These are phyloP conservation scores for Orobanche coerulescens DNA, from an alignment of 257 asterid species.

Conservation along the genomic window DNA sequence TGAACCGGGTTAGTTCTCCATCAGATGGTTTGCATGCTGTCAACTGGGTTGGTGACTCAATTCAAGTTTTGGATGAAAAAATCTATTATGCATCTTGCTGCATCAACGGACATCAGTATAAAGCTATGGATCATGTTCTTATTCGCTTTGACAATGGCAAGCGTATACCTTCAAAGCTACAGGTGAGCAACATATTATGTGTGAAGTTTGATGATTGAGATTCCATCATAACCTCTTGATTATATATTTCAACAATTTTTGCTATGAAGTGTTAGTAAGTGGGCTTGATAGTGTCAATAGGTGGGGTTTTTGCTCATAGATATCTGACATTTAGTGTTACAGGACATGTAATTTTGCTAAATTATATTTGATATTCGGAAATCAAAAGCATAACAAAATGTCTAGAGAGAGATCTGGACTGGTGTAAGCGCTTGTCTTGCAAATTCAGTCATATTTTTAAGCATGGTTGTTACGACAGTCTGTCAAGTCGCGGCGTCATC, in stretches of 20 bases:
- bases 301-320: neutral
- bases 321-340: constrained; percentile 9
- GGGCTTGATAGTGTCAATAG: neutral
- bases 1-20: constrained; percentile 31
- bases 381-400: neutral
- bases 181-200: constrained; percentile 44
- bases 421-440: neutral
- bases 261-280: neutral
- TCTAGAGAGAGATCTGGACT: neutral
- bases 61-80: constrained; percentile 53
- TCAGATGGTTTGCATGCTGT: constrained; percentile 38
- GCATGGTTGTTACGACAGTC: too few relatives aligned
- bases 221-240: constrained; percentile 5
- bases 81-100: constrained; percentile 54
- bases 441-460: neutral
- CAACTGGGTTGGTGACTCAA: constrained; percentile 63
- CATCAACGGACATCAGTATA: constrained; percentile 57
- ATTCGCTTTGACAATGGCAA: constrained; percentile 44
- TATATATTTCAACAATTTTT: constrained; percentile 6
- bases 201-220: constrained; percentile 1
- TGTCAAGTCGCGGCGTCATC: too few relatives aligned
- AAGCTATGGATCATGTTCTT: constrained; percentile 53
- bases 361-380: constrained; percentile 10
- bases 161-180: constrained; percentile 68
- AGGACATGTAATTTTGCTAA: constrained; percentile 6